Base-by-base conservation (phyloP, 1,284 basidiomycete species). In the Ustilago sp. region DNA sequence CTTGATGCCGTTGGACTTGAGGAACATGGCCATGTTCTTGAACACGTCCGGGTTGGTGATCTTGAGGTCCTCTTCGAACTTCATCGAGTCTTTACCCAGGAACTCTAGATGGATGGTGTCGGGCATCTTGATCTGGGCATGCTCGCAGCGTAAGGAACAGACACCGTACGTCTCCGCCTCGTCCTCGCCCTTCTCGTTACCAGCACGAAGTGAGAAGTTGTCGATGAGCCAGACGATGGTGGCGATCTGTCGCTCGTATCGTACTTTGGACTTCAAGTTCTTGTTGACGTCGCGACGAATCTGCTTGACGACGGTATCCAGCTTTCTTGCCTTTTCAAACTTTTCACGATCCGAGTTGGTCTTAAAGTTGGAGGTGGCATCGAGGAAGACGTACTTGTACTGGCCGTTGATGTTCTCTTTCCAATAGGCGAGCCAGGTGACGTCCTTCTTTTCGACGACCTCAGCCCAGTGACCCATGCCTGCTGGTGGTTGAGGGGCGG, bases 101-200 rank as follows among this genome's bases (percentile, higher is more conserved):
- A 86, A 86, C 41, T 81, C 81, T 38, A 86, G 80, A 59, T 85
- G 80, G 55, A 86, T 69, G 61, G 79, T 73, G 55, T 80, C 74
- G 6, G 82, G 81, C 52, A 69, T 70, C 38, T 85, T 70, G 35
- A 82, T 69, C 59, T 80, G 83, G 11, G 82, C 81, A 53, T 86
- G 84, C 60, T 85, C 84, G 59, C 81, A 81, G 19, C 83, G 79
- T 64, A 86, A 63, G 28, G 84, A 86, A 60, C 84, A 86, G 41
- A 84, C 83, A 50, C 84, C 84, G 55, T 83, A 85, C 11, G 84
- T 86, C 45, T 84, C 84, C 3, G 84, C 84, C 63, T 86, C 84
- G 53, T 86, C 84, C 34, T 86, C 84, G 19, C 83, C 84, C 60
- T 86, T 86, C 69, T 86, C 84, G 68, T 86, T 86, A 41, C 84